phyloP scores from a whole-genome alignment of 2,329 filamentous ascomycete species.

The Verticillium isaacii region DNA sequence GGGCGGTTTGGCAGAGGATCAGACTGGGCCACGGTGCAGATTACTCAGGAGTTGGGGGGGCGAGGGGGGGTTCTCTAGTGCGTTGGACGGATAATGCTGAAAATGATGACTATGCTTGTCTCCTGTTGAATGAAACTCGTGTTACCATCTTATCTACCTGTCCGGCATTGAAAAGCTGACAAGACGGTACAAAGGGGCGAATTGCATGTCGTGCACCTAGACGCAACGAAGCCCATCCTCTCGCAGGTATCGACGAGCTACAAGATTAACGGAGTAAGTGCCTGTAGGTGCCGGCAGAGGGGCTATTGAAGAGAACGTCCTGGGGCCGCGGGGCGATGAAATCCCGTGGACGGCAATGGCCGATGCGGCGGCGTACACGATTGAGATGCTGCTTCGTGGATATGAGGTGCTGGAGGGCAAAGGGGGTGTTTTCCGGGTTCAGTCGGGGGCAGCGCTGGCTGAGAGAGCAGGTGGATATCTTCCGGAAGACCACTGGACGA shows the following conservation, averaged over 20 bases:
- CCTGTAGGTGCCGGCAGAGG: too few species aligned
- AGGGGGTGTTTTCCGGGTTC: conserved; percentile 6
- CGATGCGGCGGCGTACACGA: conserved; percentile 2
- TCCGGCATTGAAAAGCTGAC: too few species aligned
- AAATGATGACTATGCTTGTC: background rate
- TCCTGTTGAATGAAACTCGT: too few species aligned
- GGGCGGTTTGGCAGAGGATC: background rate
- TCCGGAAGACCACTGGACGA: conserved; percentile 3
- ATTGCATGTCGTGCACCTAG: too few species aligned
- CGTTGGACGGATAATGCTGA: background rate
- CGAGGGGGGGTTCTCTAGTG: too few species aligned
- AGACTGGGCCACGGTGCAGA: background rate
- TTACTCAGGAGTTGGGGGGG: background rate
- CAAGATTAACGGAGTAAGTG: too few species aligned
- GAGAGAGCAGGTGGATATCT: conserved; percentile 2
- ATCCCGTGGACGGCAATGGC: conserved; percentile 1
- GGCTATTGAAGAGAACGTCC: conserved; percentile 3
- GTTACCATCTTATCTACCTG: too few species aligned
- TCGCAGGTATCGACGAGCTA: too few species aligned
- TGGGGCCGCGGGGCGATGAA: conserved; percentile 5
- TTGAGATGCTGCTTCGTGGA: conserved; percentile 2
- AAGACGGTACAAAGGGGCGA: too few species aligned
- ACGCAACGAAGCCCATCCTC: too few species aligned
- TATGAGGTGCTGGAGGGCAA: conserved; percentile 4
- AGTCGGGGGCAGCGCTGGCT: conserved; percentile 4